These are phyloP conservation scores for Helotiales sp. DNA, from an alignment of 2,329 filamentous ascomycete species.

Conservation along the genomic window DNA sequence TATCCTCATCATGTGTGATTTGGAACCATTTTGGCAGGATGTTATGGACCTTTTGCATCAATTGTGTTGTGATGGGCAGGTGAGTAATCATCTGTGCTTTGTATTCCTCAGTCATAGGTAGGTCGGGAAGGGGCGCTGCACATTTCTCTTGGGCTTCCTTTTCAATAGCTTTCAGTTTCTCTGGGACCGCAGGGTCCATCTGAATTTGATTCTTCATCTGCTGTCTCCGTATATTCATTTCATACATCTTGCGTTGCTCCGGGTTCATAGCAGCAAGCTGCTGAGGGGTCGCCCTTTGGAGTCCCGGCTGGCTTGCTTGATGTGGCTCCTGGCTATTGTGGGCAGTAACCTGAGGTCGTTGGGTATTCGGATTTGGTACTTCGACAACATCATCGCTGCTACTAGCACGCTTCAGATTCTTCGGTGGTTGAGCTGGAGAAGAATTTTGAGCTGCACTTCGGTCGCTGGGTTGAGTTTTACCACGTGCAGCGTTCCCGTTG, in stretches of 20 bases:
- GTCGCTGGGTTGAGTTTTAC: conserved; percentile 21
- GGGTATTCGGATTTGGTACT: conserved; percentile 38
- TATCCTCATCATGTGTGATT: conserved; percentile 31
- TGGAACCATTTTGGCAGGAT: conserved; percentile 32
- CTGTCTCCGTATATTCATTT: conserved; percentile 16
- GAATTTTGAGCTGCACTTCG: conserved; percentile 27
- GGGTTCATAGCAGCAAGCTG: conserved; percentile 32
- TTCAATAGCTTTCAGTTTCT: conserved; percentile 20
- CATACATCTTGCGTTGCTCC: conserved; percentile 33
- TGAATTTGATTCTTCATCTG: conserved; percentile 15
- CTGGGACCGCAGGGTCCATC: conserved; percentile 8
- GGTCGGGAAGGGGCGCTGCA: conserved; percentile 23
- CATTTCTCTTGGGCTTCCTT: conserved; percentile 29
- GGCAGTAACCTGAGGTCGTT: conserved; percentile 22
- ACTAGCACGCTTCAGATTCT: conserved; percentile 43
- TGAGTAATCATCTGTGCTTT: conserved; percentile 22
- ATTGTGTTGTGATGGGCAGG: conserved; percentile 18
- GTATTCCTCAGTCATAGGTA: conserved; percentile 31
- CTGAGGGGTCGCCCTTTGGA: conserved; percentile 29
- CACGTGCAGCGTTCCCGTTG: conserved; percentile 17
- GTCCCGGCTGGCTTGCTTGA: conserved; percentile 31
- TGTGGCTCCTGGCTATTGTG: conserved; percentile 36
- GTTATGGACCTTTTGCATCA: conserved; percentile 28
- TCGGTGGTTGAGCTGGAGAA: conserved; percentile 35
- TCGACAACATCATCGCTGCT: conserved; percentile 47